Base-by-base conservation (phyloP, 441 rosid species). In the Gossypium trilobum region DNA sequence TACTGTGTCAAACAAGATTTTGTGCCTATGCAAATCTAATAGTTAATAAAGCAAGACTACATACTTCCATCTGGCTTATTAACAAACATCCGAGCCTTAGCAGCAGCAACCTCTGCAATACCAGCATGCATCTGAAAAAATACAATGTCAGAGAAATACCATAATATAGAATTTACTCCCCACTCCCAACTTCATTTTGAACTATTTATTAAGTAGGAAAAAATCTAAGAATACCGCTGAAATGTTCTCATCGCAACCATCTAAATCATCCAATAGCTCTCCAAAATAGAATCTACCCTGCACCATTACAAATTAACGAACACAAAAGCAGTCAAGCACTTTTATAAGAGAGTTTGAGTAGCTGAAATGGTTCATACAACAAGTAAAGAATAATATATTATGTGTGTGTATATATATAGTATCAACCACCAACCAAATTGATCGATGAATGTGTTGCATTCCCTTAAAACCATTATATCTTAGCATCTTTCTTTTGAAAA, bases 211-310 rank as follows among this genome's bases (percentile, higher is more conserved):
- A 74, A 70, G 66, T 63, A 76, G 46, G 73, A 68, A 33, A 27
- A 27, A 57, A 17, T 44, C 16, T 23, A 22, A 77, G 60, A 69
- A 64, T 91, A 92, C 98, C 86, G 89, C 87, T 70, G 88, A 82
- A 78, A 81, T 78, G 62, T 88, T 76, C 66, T 80, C 97, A 71
- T 88, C 87, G 71, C 98, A 93, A 36, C 86, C 98, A 60, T 81
- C 80, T 46, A 83, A 80, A 64, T 87, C 87, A 22, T 83, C 85
- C 75, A 88, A 75, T 36, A 83, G 82, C 80, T 89, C 89, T 27
- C 98, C 98, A 70, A 91, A 93, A 82, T 91, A 93, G 82, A 93
- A 93, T 77, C 93, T 86, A 14, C 98, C 98, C 98, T 93, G 89
- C 80, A 82, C 48, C 54, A 48, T 74, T 19, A 71, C 11, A 61